These are phyloP conservation scores for Paxillus rubicundulus DNA, from an alignment of 768 basidiomycete species.

Conservation along the genomic window DNA sequence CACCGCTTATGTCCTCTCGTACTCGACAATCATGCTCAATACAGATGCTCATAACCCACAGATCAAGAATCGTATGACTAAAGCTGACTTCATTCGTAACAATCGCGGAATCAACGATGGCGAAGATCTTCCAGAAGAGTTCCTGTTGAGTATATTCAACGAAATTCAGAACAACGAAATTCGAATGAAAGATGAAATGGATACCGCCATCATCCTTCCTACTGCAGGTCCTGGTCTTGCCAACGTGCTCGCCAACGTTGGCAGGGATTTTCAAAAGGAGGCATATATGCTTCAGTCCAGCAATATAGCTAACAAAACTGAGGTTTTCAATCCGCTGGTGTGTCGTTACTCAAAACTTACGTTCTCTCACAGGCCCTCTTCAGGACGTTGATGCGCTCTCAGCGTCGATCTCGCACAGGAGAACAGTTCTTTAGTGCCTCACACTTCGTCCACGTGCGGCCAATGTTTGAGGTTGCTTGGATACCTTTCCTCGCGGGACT, in stretches of 20 bases:
- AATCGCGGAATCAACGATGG: constrained; percentile 96
- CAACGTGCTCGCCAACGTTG: constrained; percentile 81
- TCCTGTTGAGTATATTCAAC: constrained; percentile 76
- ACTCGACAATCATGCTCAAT: constrained; percentile 93
- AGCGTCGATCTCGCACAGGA: constrained; percentile 73
- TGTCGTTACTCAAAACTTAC: constrained; percentile 10
- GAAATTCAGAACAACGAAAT: constrained; percentile 93
- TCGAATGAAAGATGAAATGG: constrained; percentile 97
- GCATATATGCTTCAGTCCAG: constrained; percentile 94
- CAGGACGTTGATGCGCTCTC: constrained; percentile 86
- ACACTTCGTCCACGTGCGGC: constrained; percentile 92
- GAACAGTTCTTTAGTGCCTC: constrained; percentile 97
- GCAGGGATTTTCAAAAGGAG: constrained; percentile 92
- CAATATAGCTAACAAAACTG: constrained; percentile 95
- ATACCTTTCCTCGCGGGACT: constrained; percentile 96
- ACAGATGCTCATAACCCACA: constrained; percentile 97
- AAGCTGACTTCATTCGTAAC: constrained; percentile 87
- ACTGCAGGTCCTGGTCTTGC: constrained; percentile 69
- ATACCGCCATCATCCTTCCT: constrained; percentile 44
- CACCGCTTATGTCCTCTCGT: constrained; percentile 91
- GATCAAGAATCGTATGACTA: constrained; percentile 92
- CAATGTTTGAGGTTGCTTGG: constrained; percentile 99
- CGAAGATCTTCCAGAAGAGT: constrained; percentile 83
- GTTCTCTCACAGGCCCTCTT: constrained; percentile 68
- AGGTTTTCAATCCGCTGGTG: constrained; percentile 45